Conservation (phyloP, 768 basidiomycete species). For the Rhizopogon salebrosus region DNA sequence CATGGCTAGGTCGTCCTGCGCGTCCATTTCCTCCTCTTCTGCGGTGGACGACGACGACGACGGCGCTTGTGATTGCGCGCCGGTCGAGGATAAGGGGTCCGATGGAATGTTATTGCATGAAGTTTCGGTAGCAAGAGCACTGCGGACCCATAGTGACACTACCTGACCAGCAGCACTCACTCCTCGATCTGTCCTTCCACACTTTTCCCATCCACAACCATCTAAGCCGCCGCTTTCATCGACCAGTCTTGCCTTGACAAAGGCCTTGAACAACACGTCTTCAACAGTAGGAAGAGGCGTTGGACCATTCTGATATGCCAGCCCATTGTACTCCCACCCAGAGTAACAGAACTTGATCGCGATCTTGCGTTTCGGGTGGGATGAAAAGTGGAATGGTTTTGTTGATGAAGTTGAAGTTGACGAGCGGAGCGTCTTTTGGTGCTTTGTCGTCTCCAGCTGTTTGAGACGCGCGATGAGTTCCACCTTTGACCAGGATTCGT, state of each 20-base stretch:
- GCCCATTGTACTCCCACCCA: constrained; percentile 87
- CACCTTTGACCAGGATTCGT: constrained; percentile 58
- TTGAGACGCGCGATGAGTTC: constrained; percentile 64
- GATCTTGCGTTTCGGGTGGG: constrained; percentile 79
- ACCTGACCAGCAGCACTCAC: constrained; percentile 95
- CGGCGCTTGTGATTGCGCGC: neutral
- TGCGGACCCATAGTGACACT: constrained; percentile 85
- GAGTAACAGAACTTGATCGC: constrained; percentile 92
- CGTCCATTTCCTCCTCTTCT: constrained; percentile 5
- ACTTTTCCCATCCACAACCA: constrained; percentile 86
- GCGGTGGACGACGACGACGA: neutral
- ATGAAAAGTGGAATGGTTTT: constrained; percentile 57
- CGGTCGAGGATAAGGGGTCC: neutral
- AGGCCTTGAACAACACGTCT: constrained; percentile 73
- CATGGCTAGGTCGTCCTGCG: constrained; percentile 16
- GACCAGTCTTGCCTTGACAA: constrained; percentile 73
- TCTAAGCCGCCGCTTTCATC: constrained; percentile 70
- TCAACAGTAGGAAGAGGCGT: constrained; percentile 89
- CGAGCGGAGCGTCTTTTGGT: constrained; percentile 15
- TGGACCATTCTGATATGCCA: constrained; percentile 71
- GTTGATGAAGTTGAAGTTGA: constrained; percentile 17
- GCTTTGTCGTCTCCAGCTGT: constrained; percentile 41
- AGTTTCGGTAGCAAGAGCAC: constrained; percentile 38
- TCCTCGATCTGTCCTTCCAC: constrained; percentile 92
- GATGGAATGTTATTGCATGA: neutral